Evolutionary conservation across 805 yeast genomes (phyloP).

Genomic region (Jamesozyma rosinii): DNA sequence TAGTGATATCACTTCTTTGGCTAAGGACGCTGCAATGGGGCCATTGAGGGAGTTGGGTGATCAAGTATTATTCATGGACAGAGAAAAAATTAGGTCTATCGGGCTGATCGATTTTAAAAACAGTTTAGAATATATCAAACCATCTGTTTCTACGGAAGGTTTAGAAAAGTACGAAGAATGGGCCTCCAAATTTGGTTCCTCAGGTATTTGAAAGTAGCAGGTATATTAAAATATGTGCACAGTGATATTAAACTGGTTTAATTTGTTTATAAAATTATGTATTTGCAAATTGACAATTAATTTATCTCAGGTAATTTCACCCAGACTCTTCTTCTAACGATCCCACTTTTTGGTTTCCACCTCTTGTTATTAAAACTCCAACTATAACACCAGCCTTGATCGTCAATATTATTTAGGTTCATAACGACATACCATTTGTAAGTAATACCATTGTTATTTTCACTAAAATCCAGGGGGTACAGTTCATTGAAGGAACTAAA

Average conservation of each 20-base stretch:
- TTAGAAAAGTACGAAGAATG: conserved; percentile 74
- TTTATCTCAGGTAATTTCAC: conserved; percentile 27
- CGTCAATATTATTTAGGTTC: conserved; percentile 57
- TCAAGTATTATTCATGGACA: conserved; percentile 54
- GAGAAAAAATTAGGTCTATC: conserved; percentile 72
- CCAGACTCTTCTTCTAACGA: conserved; percentile 65
- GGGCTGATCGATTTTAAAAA: conserved; percentile 60
- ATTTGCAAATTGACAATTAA: not conserved
- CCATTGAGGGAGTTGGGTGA: conserved; percentile 88
- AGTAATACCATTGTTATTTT: conserved; percentile 1
- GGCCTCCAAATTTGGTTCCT: conserved; percentile 80
- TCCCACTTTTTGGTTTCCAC: conserved; percentile 62
- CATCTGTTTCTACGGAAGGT: conserved; percentile 81
- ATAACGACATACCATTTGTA: conserved; percentile 62
- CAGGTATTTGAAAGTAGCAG: conserved; percentile 49
- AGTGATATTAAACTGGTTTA: not conserved
- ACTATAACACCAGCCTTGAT: conserved; percentile 77
- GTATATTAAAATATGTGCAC: not conserved
- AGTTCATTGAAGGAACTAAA: conserved; percentile 13
- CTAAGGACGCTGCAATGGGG: conserved; percentile 97
- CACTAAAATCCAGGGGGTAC: conserved; percentile 13
- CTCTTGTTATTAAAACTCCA: conserved; percentile 36
- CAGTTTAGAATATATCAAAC: conserved; percentile 72
- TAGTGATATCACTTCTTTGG: conserved; percentile 83
- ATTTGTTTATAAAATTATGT: not conserved